phyloP scores from a whole-genome alignment of 2,329 filamentous ascomycete genomes.

The Blastomyces emzantsi region DNA sequence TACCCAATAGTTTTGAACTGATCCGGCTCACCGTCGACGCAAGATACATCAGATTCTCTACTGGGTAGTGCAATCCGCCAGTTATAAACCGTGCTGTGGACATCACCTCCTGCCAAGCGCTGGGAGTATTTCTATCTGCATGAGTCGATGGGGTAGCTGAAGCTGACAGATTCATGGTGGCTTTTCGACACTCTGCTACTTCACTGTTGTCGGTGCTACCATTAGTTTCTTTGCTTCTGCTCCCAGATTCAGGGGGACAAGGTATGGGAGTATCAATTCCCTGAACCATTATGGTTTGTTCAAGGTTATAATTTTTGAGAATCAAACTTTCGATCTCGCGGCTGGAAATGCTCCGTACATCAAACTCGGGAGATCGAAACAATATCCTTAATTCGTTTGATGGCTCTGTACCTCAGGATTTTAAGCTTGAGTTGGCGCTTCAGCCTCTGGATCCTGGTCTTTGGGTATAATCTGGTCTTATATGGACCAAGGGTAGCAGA shows the following conservation, averaged over 20 bases:
- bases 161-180: neutral
- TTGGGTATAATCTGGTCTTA: neutral
- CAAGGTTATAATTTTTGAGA: neutral
- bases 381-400: neutral
- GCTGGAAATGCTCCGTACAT: neutral
- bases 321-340: neutral
- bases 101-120: neutral
- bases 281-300: neutral
- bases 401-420: neutral
- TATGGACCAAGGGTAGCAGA: neutral
- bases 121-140: neutral
- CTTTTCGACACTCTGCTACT: neutral
- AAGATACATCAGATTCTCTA: constrained; percentile 11
- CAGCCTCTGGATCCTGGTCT: neutral
- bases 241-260: neutral
- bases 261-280: neutral
- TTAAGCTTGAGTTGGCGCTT: neutral
- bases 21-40: constrained; percentile 9
- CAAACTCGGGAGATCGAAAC: neutral
- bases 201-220: neutral
- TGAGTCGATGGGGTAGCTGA: neutral
- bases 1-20: constrained; percentile 5
- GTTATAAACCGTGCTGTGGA: neutral
- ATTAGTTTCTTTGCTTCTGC: neutral
- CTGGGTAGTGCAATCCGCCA: constrained; percentile 5